Evolutionary conservation across 2,329 filamentous ascomycete species (phyloP), one percentile per base, ranked within the genome.

Genomic region (Geoglossum cookeanum): DNA sequence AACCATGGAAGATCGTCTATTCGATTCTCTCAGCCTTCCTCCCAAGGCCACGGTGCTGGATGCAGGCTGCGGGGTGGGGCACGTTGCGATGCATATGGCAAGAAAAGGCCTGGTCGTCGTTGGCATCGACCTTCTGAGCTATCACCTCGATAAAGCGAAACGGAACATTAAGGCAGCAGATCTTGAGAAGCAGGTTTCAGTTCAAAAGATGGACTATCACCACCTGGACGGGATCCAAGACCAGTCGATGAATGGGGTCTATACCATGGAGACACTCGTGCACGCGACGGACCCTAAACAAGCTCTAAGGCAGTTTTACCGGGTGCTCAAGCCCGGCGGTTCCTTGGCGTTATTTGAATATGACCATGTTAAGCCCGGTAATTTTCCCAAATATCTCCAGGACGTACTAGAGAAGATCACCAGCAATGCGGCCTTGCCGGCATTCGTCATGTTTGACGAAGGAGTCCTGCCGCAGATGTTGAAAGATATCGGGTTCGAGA

Each of bases 261-360:
- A 78, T 63, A 78, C 76, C 0, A 75, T 79, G 72, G 75, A 79
- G 64, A 77, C 75, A 0, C 71, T 79, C 51, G 75, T 78, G 0
- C 76, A 79, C 61, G 74, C 76, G 0, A 74, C 71, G 0, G 70
- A 78, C 44, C 71, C 74, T 0, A 61, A 68, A 45, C 64, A 63
- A 5, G 76, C 72, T 1, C 65, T 77, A 1, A 61, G 60, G 4
- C 71, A 72, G 17, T 78, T 78, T 65, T 71, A 68, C 62, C 71
- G 75, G 11, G 60, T 77, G 0, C 64, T 78, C 4, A 66, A 67
- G 29, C 75, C 74, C 1, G 76, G 75, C 32, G 75, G 75, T 1
- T 66, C 66, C 1, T 52, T 78, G 5, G 71, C 68, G 1, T 62
- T 75, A 49, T 69, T 72, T 61, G 75, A 78, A 60, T 75, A 75